Conservation (phyloP, 257 asterid genomes). For the Nicotiana tomentosiformis region DNA sequence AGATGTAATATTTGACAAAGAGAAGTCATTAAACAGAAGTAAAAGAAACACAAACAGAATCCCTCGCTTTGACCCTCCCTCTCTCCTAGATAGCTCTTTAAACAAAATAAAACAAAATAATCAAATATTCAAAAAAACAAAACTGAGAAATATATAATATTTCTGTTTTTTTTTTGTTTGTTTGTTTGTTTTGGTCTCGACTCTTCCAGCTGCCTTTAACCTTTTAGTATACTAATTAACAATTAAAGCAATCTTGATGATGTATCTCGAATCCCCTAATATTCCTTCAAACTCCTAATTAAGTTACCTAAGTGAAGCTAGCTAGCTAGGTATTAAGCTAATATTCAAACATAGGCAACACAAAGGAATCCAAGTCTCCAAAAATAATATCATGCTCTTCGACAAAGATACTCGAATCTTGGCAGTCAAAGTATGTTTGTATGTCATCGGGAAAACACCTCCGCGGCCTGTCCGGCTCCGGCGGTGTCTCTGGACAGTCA, state of each 20-base stretch:
- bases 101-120: neutral
- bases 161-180: too few relatives aligned
- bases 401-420: constrained; percentile 49
- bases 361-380: constrained; percentile 44
- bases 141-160: neutral
- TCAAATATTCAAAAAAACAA: neutral
- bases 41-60: neutral
- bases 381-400: constrained; percentile 60
- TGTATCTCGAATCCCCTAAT: too few relatives aligned
- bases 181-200: too few relatives aligned
- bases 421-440: constrained; percentile 80
- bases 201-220: neutral
- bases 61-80: too few relatives aligned
- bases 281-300: too few relatives aligned
- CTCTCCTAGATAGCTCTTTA: neutral
- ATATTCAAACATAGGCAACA: constrained; percentile 49
- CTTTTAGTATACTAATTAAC: neutral
- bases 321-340: constrained; percentile 39
- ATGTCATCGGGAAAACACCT: constrained; percentile 85
- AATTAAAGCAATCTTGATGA: too few relatives aligned
- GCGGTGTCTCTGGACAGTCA: constrained; percentile 27
- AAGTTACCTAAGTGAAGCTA: neutral
- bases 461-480: constrained; percentile 31
- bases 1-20: too few relatives aligned
- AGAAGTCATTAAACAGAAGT: neutral